These are phyloP conservation scores for Forsythia suspensa DNA, from an alignment of 257 asterid species.

Conservation along the genomic window DNA sequence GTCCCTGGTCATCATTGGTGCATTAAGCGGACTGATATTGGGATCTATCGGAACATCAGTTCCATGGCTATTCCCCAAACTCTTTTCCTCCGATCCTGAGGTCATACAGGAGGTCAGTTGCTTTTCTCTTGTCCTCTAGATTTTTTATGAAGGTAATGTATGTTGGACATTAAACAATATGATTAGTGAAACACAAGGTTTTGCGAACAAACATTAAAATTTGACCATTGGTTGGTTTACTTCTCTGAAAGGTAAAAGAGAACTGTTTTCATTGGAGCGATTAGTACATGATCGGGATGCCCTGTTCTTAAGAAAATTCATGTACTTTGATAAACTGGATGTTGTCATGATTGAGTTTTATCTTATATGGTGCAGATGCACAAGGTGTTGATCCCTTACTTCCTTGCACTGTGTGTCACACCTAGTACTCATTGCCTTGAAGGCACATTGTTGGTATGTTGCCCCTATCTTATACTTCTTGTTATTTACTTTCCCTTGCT, in stretches of 20 bases:
- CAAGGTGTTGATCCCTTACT: slow-evolving; percentile 80
- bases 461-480: slow-evolving; percentile 18
- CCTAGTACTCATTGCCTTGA: slow-evolving; percentile 95
- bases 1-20: slow-evolving; percentile 80
- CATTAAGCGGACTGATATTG: slow-evolving; percentile 62
- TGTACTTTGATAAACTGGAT: slow-evolving; percentile 11
- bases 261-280: not conserved
- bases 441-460: slow-evolving; percentile 82
- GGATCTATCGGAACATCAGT: slow-evolving; percentile 72
- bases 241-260: slow-evolving; percentile 2
- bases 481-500: not conserved
- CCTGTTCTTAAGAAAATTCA: slow-evolving; percentile 7
- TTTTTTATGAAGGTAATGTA: slow-evolving; percentile 6
- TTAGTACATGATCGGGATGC: slow-evolving; percentile 11
- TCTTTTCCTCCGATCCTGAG: slow-evolving; percentile 77
- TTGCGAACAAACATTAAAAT: not conserved
- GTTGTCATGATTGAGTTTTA: not conserved
- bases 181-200: slow-evolving; percentile 3
- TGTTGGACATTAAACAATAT: not conserved
- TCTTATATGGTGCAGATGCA: slow-evolving; percentile 73
- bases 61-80: slow-evolving; percentile 83
- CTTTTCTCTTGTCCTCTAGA: not conserved
- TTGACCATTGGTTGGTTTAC: not conserved
- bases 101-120: slow-evolving; percentile 74
- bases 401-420: slow-evolving; percentile 73